These are phyloP conservation scores for Penicillium egyptiacum DNA, from an alignment of 495 filamentous ascomycete species.

Conservation along the genomic window DNA sequence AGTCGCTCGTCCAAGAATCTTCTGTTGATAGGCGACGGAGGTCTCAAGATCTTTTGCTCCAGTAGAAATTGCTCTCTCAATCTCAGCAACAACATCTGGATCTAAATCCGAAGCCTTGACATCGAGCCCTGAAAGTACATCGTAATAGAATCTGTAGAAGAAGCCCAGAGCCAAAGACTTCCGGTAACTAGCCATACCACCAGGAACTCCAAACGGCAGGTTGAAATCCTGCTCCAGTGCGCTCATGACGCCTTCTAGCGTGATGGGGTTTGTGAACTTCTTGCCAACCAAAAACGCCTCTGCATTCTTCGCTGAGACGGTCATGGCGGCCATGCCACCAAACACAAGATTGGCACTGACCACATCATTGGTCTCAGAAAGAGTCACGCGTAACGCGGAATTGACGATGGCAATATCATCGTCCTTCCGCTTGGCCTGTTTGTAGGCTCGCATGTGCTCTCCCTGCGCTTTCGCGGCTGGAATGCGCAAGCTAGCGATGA, in stretches of 20 bases:
- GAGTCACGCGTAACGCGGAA: conserved; percentile 67
- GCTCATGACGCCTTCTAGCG: conserved; percentile 84
- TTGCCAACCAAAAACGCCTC: conserved; percentile 70
- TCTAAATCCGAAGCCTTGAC: conserved; percentile 47
- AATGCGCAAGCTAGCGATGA: conserved; percentile 84
- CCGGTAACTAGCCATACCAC: conserved; percentile 94
- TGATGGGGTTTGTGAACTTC: conserved; percentile 74
- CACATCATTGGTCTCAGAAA: conserved; percentile 65
- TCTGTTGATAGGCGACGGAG: conserved; percentile 57
- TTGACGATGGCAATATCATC: conserved; percentile 98
- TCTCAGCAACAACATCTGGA: conserved; percentile 55
- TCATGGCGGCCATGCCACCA: conserved; percentile 88
- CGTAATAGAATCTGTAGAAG: conserved; percentile 88
- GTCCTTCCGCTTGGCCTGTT: conserved; percentile 93
- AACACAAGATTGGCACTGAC: conserved; percentile 75
- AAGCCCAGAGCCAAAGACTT: conserved; percentile 86
- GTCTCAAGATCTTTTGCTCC: conserved; percentile 53
- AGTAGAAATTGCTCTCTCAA: conserved; percentile 59
- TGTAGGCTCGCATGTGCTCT: conserved; percentile 69
- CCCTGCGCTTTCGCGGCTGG: conserved; percentile 60
- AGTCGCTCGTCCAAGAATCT: conserved; percentile 74
- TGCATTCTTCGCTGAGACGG: conserved; percentile 76
- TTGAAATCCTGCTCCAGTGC: conserved; percentile 85
- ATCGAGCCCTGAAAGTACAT: conserved; percentile 54
- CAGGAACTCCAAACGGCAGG: conserved; percentile 80